These are phyloP conservation scores for Entomortierella chlamydospora DNA, from an alignment of 192 early-diverging fungal genomes.

Conservation along the genomic window DNA sequence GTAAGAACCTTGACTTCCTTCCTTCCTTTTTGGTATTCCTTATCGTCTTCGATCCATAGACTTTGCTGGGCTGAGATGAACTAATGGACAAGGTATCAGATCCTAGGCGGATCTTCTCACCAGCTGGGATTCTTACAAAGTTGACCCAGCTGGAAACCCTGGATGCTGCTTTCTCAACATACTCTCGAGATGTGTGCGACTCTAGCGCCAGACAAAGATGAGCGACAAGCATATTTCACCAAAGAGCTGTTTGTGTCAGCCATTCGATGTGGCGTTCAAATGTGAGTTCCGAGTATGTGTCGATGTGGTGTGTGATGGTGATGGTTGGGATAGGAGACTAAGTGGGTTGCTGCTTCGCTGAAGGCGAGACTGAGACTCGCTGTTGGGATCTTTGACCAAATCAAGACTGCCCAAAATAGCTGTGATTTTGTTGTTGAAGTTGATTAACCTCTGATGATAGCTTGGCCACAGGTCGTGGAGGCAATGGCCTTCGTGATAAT, in stretches of 20 bases:
- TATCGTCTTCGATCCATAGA: conserved; percentile 1
- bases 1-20: neutral
- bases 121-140: conserved; percentile 40
- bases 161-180: conserved; percentile 39
- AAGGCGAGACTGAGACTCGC: neutral
- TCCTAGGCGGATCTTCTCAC: conserved; percentile 22
- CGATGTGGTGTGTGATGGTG: conserved; percentile 40
- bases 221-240: conserved; percentile 53
- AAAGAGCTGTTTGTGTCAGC: conserved; percentile 50
- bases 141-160: conserved; percentile 49
- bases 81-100: conserved; percentile 8
- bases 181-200: neutral
- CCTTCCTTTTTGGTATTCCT: conserved; percentile 9
- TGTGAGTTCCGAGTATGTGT: conserved; percentile 37
- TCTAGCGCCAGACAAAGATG: conserved; percentile 43
- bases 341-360: neutral
- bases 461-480: conserved; percentile 2
- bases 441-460: neutral
- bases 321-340: conserved; percentile 20
- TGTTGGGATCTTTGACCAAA: conserved; percentile 6
- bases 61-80: conserved; percentile 12
- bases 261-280: conserved; percentile 53
- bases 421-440: neutral
- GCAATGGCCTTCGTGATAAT: conserved; percentile 3
- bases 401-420: conserved; percentile 28